Evolutionary conservation across 768 basidiomycete species (phyloP), one percentile per base, ranked within the genome.

Genomic region (Pleurotus platypus): DNA sequence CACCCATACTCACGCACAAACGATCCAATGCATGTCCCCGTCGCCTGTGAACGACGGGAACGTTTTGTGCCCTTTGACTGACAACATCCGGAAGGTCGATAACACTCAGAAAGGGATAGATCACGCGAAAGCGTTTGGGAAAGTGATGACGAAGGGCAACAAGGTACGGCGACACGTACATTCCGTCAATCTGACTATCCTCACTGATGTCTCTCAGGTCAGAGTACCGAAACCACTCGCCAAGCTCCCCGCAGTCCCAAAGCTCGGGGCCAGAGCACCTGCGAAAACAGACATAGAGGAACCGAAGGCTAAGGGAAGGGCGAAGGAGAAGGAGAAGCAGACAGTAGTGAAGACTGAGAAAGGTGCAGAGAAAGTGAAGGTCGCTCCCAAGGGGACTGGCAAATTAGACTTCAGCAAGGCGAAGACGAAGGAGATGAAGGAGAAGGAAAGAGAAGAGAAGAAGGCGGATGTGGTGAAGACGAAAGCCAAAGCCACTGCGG

Each of bases 21-120:
- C 89, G 61, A 70, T 93, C 7, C 92, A 93, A 67, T 83, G 87
- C 64, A 65, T 93, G 27, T 84, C 90, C 0, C 85, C 89, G 1
- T 80, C 84, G 1, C 79, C 76, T 3, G 66, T 92, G 39, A 76
- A 73, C 22, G 82, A 83, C 60, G 72, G 75, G 2, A 77, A 71
- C 3, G 62, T 78, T 7, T 62, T 83, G 6, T 80, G 78, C 58
- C 65, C 68, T 8, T 71, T 72, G 0, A 78, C 73, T 11, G 72
- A 73, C 16, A 58, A 57, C 8, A 68, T 83, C 12, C 68, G 78
- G 6, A 65, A 66, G 9, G 70, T 69, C 3, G 81, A 84, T 63
- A 61, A 58, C 39, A 72, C 64, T 18, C 65, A 72, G 26, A 74
- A 77, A 56, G 81, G 75, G 0, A 57, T 68, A 1, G 76, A 77